A percentile compares a stretch with the other conserved stretches of the same genome.
phyloP scores from a whole-genome alignment of 2,329 filamentous ascomycete genomes.

The Colletotrichum neosansevieriae region DNA sequence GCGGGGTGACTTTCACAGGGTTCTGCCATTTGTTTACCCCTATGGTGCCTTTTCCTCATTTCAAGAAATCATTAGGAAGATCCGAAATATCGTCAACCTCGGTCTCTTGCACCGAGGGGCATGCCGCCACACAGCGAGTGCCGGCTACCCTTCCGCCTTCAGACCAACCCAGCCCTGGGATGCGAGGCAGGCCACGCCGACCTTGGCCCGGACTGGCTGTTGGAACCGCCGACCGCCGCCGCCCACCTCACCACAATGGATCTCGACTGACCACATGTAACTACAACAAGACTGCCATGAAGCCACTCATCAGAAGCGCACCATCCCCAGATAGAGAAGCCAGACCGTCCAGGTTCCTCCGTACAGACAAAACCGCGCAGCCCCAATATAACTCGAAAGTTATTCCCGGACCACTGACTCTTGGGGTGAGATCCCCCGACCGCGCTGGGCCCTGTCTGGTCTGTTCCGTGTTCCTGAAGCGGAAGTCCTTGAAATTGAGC shows the following conservation, averaged over 20 bases:
- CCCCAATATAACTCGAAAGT: conserved; percentile 12
- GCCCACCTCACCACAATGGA: conserved; percentile 14
- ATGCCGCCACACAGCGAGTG: conserved; percentile 2
- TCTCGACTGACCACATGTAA: conserved; percentile 7
- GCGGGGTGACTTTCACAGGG: conserved; percentile 21
- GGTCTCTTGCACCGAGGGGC: conserved; percentile 24
- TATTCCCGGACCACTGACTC: conserved; percentile 27
- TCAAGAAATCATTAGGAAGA: conserved; percentile 14
- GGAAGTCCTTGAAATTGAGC: conserved; percentile 1
- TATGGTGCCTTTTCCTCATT: conserved; percentile 9
- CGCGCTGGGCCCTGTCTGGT: background rate
- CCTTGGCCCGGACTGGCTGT: conserved; percentile 18
- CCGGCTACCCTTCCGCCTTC: background rate
- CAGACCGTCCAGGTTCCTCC: background rate
- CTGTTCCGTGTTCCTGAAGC: conserved; percentile 7
- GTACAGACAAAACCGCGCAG: conserved; percentile 26
- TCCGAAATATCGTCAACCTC: conserved; percentile 31
- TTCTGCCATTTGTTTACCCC: conserved; percentile 25
- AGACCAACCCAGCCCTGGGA: background rate
- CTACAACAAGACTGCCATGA: conserved; percentile 6
- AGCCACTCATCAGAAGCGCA: conserved; percentile 24
- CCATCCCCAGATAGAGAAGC: conserved; percentile 13
- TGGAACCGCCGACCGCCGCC: conserved; percentile 21
- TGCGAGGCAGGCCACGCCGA: conserved; percentile 6
- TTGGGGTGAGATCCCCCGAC: conserved; percentile 13